Evolutionary conservation across 2,329 filamentous ascomycete genomes (phyloP).

Genomic region (Xylariaceae sp.): DNA sequence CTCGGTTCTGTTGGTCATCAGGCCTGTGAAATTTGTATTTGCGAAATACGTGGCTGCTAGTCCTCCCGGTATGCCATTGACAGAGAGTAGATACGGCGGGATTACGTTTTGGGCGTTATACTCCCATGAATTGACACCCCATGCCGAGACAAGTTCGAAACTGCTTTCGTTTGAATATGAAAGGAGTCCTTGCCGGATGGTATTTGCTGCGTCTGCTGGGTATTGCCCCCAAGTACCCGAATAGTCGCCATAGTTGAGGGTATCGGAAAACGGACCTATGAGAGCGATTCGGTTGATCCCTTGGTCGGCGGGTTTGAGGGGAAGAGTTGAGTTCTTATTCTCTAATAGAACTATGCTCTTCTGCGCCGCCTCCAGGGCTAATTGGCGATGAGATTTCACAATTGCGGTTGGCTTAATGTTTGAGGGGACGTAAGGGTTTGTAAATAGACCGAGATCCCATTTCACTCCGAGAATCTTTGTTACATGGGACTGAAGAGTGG

Average conservation of each 20-base stretch:
- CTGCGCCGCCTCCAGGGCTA: conserved; percentile 40
- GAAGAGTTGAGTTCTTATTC: conserved; percentile 38
- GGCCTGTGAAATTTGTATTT: conserved; percentile 35
- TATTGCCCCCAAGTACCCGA: conserved; percentile 40
- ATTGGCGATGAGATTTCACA: conserved; percentile 31
- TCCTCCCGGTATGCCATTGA: conserved; percentile 35
- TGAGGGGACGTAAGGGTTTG: conserved; percentile 34
- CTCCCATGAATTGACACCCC: conserved; percentile 42
- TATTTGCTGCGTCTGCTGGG: conserved; percentile 36
- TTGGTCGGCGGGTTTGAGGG: conserved; percentile 28
- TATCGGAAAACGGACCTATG: conserved; percentile 39
- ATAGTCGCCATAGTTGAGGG: conserved; percentile 42
- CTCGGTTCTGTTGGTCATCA: conserved; percentile 30
- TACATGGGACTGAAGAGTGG: conserved; percentile 35
- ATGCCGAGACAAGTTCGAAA: conserved; percentile 36
- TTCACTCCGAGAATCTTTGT: conserved; percentile 38
- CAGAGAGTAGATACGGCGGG: conserved; percentile 38
- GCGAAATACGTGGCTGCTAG: conserved; percentile 39
- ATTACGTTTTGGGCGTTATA: conserved; percentile 43
- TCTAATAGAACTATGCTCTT: conserved; percentile 41
- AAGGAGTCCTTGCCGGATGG: conserved; percentile 36
- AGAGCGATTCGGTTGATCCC: conserved; percentile 35
- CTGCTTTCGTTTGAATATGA: conserved; percentile 24
- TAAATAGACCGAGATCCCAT: conserved; percentile 41
- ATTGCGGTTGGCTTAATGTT: conserved; percentile 33